Percentiles rank a stretch among this genome's conserved stretches.
These are phyloP conservation scores for Phlyctochytrium arcticum DNA, from an alignment of 192 early-diverging fungal species.

Conservation along the genomic window DNA sequence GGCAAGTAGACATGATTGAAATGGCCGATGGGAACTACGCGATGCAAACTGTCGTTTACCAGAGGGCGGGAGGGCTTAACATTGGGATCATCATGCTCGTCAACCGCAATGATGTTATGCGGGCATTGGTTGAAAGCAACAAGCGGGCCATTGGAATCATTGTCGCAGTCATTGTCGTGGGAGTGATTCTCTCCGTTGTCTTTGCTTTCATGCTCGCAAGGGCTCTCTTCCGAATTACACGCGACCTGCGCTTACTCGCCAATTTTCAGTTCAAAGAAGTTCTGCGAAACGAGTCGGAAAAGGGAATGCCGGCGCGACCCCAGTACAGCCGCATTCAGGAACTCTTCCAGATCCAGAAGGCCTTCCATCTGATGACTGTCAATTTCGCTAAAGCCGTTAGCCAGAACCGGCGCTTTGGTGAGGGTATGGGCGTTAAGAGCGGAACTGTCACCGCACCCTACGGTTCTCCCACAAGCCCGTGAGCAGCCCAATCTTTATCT, in stretches of 20 bases:
- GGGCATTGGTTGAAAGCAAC: not conserved
- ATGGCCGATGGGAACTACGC: not conserved
- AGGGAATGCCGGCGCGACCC: not conserved
- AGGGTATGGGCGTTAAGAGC: too few species aligned
- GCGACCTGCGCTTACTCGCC: not conserved
- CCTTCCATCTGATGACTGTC: conserved; percentile 11
- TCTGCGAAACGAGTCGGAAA: not conserved
- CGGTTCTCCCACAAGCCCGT: too few species aligned
- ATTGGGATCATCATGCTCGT: not conserved
- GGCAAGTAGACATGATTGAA: not conserved
- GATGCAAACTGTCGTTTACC: not conserved
- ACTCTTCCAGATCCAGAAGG: too few species aligned
- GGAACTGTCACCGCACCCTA: too few species aligned
- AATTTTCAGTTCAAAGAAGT: conserved; percentile 12
- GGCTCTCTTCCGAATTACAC: not conserved
- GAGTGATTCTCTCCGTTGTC: not conserved
- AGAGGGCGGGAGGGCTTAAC: not conserved
- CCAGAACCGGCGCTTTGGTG: conserved; percentile 12
- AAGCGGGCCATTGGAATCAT: conserved; percentile 6
- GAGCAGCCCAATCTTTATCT: too few species aligned
- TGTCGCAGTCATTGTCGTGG: conserved; percentile 1
- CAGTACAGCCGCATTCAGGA: conserved; percentile 6
- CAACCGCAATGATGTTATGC: not conserved
- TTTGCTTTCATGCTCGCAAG: conserved; percentile 3
- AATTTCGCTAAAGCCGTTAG: conserved; percentile 13